Conservation (phyloP, 176 grass and related monocot species). For the Avena eriantha region DNA sequence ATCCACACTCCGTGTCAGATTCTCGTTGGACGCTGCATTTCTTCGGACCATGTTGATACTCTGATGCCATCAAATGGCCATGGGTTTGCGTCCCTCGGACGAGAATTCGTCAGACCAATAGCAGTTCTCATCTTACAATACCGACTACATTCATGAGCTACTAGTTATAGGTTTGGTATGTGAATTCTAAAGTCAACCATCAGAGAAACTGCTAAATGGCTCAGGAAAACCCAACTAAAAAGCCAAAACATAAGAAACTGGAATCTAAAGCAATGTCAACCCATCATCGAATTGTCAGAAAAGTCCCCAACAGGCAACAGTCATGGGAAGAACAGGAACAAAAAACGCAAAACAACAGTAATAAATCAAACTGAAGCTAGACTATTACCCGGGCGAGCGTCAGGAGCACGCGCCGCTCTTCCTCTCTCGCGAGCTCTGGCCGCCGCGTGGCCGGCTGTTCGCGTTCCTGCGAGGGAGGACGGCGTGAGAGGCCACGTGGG, state of each 20-base stretch:
- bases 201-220: not conserved
- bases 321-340: not conserved
- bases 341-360: not conserved
- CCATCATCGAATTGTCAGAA: constrained; percentile 47
- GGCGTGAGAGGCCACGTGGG: constrained; percentile 13
- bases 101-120: no score
- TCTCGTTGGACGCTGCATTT: no score
- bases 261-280: constrained; percentile 8
- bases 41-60: no score
- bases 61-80: no score
- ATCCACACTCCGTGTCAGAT: no score
- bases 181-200: not conserved
- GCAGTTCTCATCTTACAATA: not conserved
- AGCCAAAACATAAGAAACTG: not conserved
- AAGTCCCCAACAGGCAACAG: not conserved
- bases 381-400: constrained; percentile 56
- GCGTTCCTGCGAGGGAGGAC: constrained; percentile 48
- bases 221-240: not conserved
- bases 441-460: not conserved
- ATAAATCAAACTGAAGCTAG: not conserved
- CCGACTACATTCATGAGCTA: not conserved
- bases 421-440: constrained; percentile 43
- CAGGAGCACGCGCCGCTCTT: constrained; percentile 66
- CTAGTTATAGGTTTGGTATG: not conserved
- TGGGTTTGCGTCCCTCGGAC: no score